These are phyloP conservation scores for Penicillium bovifimosum DNA, from an alignment of 495 filamentous ascomycete species.

Conservation along the genomic window DNA sequence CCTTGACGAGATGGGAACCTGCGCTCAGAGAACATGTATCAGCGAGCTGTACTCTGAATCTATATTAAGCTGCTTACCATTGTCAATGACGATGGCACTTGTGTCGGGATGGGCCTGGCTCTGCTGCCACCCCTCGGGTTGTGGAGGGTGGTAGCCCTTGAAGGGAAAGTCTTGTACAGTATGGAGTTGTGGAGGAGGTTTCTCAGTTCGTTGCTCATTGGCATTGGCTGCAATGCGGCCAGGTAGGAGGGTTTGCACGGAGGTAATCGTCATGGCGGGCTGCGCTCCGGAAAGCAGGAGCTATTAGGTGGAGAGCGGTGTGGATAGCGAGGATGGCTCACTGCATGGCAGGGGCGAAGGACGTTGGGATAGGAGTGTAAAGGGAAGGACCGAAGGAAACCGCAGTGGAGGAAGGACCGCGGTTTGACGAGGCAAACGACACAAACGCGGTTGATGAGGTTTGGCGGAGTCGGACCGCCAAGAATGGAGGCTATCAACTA, in stretches of 20 bases:
- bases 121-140: slow-evolving; percentile 60
- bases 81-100: slow-evolving; percentile 93
- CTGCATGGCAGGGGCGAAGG: slow-evolving; percentile 25
- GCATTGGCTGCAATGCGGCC: slow-evolving; percentile 28
- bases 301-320: slow-evolving; percentile 21
- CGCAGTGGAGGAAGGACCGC: not conserved
- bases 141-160: slow-evolving; percentile 62
- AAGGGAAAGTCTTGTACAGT: slow-evolving; percentile 70
- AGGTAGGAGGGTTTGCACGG: slow-evolving; percentile 37
- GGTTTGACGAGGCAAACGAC: slow-evolving; percentile 2
- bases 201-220: slow-evolving; percentile 34
- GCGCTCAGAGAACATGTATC: not conserved
- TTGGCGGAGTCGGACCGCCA: slow-evolving; percentile 14
- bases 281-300: slow-evolving; percentile 26
- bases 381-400: not conserved
- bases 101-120: slow-evolving; percentile 50
- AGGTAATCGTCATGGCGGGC: slow-evolving; percentile 47
- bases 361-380: not conserved
- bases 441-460: slow-evolving; percentile 9
- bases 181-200: slow-evolving; percentile 47
- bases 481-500: slow-evolving; percentile 13
- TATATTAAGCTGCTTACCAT: slow-evolving; percentile 54
- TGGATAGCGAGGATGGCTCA: slow-evolving; percentile 13
- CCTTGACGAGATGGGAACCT: slow-evolving; percentile 85
- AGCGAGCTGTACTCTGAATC: not conserved